phyloP scores from a whole-genome alignment of 2,329 filamentous ascomycete genomes.

The Calonectria honghensis region DNA sequence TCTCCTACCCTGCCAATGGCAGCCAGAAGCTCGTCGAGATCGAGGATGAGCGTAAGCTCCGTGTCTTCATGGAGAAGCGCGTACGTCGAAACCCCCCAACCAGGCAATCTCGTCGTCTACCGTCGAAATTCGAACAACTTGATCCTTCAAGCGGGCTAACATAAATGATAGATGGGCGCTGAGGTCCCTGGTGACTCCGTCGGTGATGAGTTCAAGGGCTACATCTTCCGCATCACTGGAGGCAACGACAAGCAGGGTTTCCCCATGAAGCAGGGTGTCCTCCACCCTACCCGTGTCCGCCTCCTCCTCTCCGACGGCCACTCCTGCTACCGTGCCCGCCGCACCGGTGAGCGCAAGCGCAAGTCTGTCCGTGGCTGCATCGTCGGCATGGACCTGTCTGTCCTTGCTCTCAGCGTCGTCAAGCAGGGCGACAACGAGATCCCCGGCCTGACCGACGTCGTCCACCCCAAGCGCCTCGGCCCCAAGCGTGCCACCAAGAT shows the following conservation, averaged over 20 bases:
- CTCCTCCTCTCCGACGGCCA: slow-evolving; percentile 97
- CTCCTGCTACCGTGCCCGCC: slow-evolving; percentile 99
- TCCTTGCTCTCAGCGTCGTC: slow-evolving; percentile 95
- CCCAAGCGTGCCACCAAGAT: slow-evolving; percentile 99
- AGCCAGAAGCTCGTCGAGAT: slow-evolving; percentile 99
- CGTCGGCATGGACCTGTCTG: slow-evolving; percentile 94
- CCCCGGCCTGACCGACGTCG: slow-evolving; percentile 96
- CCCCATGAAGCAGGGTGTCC: slow-evolving; percentile 99
- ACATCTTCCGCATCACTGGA: slow-evolving; percentile 99
- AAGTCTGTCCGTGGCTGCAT: slow-evolving; percentile 99
- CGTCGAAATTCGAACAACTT: slow-evolving; percentile 31
- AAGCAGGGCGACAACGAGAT: slow-evolving; percentile 98
- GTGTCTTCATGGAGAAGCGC: slow-evolving; percentile 99
- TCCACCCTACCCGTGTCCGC: slow-evolving; percentile 98
- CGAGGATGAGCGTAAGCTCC: slow-evolving; percentile 99
- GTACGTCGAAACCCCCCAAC: slow-evolving; percentile 70
- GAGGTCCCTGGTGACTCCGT: slow-evolving; percentile 96
- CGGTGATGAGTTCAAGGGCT: slow-evolving; percentile 99
- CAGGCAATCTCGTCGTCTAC: slow-evolving; percentile 27
- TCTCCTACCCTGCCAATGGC: slow-evolving; percentile 97
- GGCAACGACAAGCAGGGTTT: slow-evolving; percentile 99
- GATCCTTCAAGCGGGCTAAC: slow-evolving; percentile 58
- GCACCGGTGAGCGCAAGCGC: slow-evolving; percentile 98
- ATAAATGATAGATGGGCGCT: slow-evolving; percentile 81
- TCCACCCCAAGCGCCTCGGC: slow-evolving; percentile 99